Conservation (phyloP, 164 flowering plant genomes). For the Stephania yunnanensis region DNA sequence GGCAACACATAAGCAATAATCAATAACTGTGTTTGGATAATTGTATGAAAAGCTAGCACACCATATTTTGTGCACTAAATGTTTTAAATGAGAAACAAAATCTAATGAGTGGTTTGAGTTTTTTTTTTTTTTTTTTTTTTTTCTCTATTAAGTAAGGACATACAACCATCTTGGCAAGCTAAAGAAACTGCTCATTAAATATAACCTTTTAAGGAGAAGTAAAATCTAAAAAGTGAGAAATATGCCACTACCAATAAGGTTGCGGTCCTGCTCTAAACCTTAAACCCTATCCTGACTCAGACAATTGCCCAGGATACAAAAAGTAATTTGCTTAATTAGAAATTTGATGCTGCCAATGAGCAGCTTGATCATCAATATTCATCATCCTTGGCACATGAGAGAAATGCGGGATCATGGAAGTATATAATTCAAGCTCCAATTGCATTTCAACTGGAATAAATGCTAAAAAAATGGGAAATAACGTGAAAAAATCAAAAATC, state of each 20-base stretch:
- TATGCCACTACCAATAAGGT: background rate
- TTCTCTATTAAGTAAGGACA: no score
- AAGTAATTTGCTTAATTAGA: background rate
- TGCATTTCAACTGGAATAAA: background rate
- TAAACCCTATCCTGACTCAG: no score
- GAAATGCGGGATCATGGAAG: background rate
- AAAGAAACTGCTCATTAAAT: no score
- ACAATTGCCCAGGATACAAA: no score
- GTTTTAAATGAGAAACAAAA: background rate
- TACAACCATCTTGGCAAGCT: no score
- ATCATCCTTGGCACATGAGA: background rate
- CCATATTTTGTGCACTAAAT: background rate
- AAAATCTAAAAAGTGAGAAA: no score
- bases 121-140: no score
- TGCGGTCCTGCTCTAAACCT: no score
- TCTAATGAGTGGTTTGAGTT: background rate
- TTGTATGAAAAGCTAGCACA: background rate
- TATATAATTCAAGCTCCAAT: background rate
- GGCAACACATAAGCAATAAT: background rate
- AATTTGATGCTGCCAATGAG: background rate
- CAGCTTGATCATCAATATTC: background rate
- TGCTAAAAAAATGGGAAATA: background rate
- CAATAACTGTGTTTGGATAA: background rate
- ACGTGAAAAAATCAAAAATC: background rate
- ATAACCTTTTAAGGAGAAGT: background rate